Evolutionary conservation across 2,329 filamentous ascomycete genomes (phyloP), one percentile per base, ranked within the genome.

Genomic region (Fusarium sp.): DNA sequence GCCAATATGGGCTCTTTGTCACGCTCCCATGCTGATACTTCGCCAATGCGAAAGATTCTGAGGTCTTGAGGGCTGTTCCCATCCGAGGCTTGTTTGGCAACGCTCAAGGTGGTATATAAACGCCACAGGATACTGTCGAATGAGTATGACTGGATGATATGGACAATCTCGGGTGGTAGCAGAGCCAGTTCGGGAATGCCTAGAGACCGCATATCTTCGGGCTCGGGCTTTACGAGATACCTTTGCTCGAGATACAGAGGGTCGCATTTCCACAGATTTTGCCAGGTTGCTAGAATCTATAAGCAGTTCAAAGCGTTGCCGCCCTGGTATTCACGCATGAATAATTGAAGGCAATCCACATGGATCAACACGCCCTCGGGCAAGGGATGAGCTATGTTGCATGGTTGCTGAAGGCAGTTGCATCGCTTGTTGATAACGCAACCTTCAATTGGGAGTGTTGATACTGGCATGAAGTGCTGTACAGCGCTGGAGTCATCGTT

Each of bases 401-500:
- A 34, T 35, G 52, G 52, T n/a, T 50, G 45, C 45, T 18, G 25
- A 30, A 16, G 9, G 16, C 45, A 50, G 6, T 27, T 9, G 25
- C 45, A 50, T 50, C 5, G 25, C 16, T 30, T n/a, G 16, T 30
- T n/a, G 45, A 50, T 25, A 30, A n/a, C 25, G 45, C 9, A 30
- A 25, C 45, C 45, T 27, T 13, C 16, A 25, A 30, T 13, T 9
- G 45, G 16, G 18, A 50, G n/a, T 11, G 25, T n/a, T 18, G 5
- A 11, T 30, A 18, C 25, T 11, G 45, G 45, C 6, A 50, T 43
- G 34, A 16, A 18, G 25, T 25, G 30, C n/a, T 25, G 35, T 25
- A 56, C 18, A 57, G 56, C 27, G 57, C 18, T 62, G 16, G 64
- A 63, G 48, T 69, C 64, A 67, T 57, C 37, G 16, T 41, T n/a